These are phyloP conservation scores for Tricholoma hemisulphureum DNA, from an alignment of 768 basidiomycete species.

Conservation along the genomic window DNA sequence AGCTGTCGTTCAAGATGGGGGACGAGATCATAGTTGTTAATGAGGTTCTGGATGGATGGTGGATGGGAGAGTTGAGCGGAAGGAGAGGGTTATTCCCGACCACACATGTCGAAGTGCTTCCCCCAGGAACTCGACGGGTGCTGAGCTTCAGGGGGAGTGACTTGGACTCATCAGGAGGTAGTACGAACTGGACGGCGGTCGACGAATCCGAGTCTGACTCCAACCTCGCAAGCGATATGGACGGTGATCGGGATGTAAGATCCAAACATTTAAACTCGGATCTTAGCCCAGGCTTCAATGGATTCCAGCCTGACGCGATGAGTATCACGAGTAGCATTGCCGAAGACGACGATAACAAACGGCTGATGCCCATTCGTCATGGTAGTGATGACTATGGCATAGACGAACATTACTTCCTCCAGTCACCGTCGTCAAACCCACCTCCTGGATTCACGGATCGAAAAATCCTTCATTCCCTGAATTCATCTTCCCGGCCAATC, in stretches of 20 bases:
- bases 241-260: constrained; percentile 51
- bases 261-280: constrained; percentile 43
- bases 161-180: constrained; percentile 1
- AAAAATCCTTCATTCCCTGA: constrained; percentile 3
- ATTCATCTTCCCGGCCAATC: constrained; percentile 16
- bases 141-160: constrained; percentile 2
- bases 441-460: not conserved
- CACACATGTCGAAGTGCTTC: constrained; percentile 61
- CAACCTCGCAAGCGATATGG: constrained; percentile 34
- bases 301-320: constrained; percentile 39
- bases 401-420: constrained; percentile 20
- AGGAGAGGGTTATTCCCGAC: constrained; percentile 80
- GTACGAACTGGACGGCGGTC: not conserved
- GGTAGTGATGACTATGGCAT: constrained; percentile 12
- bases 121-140: constrained; percentile 26
- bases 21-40: constrained; percentile 74
- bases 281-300: constrained; percentile 42
- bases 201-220: constrained; percentile 17
- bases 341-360: constrained; percentile 45
- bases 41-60: constrained; percentile 89
- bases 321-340: constrained; percentile 42
- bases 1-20: constrained; percentile 72
- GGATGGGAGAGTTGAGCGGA: constrained; percentile 77
- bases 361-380: constrained; percentile 17
- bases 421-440: constrained; percentile 1